Evolutionary conservation across 345 rosid species (phyloP), one percentile per base, ranked within the genome.

Genomic region (Trapa bicornis): DNA sequence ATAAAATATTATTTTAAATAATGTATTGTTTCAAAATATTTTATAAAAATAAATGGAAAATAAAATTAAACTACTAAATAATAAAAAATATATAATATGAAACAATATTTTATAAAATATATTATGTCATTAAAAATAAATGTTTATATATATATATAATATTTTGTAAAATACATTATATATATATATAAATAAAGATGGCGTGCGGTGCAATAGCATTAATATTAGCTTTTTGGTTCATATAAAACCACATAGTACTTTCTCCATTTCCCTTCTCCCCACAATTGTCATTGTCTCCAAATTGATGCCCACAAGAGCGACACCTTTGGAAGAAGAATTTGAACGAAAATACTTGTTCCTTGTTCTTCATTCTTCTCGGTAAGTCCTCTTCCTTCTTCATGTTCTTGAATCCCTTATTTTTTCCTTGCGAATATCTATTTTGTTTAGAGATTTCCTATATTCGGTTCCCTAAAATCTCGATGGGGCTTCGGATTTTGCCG

Each of bases 181-280:
- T 22, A 22, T 22, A 22, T 22, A 22, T 22, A 22, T 0, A 22
- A 22, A 22, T 5, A 1, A 35, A 48, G 69, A 60, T 66, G 75
- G 70, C 66, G 70, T 66, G 70, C 75, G 39, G 70, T 66, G 70
- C 75, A 48, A 65, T 45, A 66, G 61, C 66, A 66, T 61, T 66
- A 66, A 60, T 72, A 53, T 70, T 70, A 66, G 75, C 61, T 72
- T 72, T 66, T 47, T 61, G 32, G 67, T 65, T 22, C 29, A 22
- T 22, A 22, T 41, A 65, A 39, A 43, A 42, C 33, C 67, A 43
- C 67, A 65, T 41, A 10, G 53, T 7, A 9, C 63, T 65, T 43
- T 13, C 47, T 60, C 74, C 50, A 17, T 16, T 50, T 47, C 17
- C 65, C 54, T 4, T 38, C 47, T 8, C 32, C 7, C 22, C 22